Evolutionary conservation across 345 rosid genomes (phyloP).

Genomic region (Rhizophora mangle): DNA sequence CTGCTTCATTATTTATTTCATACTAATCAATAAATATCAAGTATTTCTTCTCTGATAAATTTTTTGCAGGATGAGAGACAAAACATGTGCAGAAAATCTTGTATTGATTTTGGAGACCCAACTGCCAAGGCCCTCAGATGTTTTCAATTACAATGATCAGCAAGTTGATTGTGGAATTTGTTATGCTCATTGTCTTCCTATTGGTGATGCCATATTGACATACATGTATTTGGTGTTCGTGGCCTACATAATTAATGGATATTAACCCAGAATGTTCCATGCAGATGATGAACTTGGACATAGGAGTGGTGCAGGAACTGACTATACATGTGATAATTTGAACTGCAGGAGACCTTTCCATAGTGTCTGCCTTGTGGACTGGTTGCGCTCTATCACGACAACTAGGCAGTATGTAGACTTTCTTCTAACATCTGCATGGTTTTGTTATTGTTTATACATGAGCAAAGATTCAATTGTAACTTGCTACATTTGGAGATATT

Average conservation of each 20-base stretch:
- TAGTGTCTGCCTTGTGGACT: conserved; percentile 60
- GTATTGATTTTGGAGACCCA: conserved; percentile 42
- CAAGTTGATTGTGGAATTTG: conserved; percentile 82
- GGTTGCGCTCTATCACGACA: conserved; percentile 79
- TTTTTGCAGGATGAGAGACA: conserved; percentile 49
- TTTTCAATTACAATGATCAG: conserved; percentile 30
- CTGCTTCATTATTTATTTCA: neutral
- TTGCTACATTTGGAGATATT: neutral
- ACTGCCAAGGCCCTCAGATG: conserved; percentile 43
- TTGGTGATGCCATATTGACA: conserved; percentile 35
- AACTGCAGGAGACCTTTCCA: conserved; percentile 74
- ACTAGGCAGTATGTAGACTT: conserved; percentile 68
- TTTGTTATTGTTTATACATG: neutral
- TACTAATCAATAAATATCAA: conserved; percentile 1
- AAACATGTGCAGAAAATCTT: conserved; percentile 55
- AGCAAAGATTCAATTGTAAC: neutral
- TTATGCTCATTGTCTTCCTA: conserved; percentile 69
- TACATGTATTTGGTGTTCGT: neutral
- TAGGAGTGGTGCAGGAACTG: conserved; percentile 55
- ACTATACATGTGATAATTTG: conserved; percentile 63
- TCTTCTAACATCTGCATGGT: conserved; percentile 7
- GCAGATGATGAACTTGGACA: conserved; percentile 66
- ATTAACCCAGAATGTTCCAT: conserved; percentile 11
- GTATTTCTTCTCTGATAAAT: neutral
- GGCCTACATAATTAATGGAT: neutral